Conservation (phyloP, 2,329 filamentous ascomycete genomes). For the Alternaria atra region DNA sequence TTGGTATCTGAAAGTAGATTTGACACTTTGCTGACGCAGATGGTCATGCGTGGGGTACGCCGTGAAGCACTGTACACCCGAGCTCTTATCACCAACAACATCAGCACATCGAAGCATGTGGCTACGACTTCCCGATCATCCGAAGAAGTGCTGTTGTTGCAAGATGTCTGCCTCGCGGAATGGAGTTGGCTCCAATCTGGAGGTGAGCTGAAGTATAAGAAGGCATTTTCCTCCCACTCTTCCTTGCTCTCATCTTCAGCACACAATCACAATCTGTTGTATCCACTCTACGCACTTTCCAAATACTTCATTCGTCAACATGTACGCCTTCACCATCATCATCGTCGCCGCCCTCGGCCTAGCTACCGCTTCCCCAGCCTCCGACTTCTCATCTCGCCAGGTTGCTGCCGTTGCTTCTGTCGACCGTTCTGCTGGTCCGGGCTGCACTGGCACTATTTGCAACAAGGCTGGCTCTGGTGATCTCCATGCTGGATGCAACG, state of each 20-base stretch:
- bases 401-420: constrained; percentile 20
- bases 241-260: background rate
- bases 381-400: constrained; percentile 15
- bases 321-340: constrained; percentile 16
- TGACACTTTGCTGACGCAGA: too few relatives aligned
- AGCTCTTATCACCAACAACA: background rate
- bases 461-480: constrained; percentile 26
- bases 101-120: background rate
- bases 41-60: background rate
- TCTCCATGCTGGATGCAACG: constrained; percentile 20
- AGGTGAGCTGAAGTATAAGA: background rate
- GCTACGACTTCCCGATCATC: background rate
- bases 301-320: background rate
- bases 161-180: background rate
- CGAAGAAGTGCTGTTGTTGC: background rate
- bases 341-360: constrained; percentile 13
- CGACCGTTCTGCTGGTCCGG: constrained; percentile 20
- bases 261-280: background rate
- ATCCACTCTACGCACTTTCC: background rate
- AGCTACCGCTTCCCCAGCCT: constrained; percentile 13
- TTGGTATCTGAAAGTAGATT: too few relatives aligned
- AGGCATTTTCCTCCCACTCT: background rate
- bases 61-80: background rate
- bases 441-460: constrained; percentile 21
- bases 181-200: background rate